Evolutionary conservation across 2,329 filamentous ascomycete genomes (phyloP), one percentile per base, ranked within the genome.

Genomic region (Exophiala calicioides): DNA sequence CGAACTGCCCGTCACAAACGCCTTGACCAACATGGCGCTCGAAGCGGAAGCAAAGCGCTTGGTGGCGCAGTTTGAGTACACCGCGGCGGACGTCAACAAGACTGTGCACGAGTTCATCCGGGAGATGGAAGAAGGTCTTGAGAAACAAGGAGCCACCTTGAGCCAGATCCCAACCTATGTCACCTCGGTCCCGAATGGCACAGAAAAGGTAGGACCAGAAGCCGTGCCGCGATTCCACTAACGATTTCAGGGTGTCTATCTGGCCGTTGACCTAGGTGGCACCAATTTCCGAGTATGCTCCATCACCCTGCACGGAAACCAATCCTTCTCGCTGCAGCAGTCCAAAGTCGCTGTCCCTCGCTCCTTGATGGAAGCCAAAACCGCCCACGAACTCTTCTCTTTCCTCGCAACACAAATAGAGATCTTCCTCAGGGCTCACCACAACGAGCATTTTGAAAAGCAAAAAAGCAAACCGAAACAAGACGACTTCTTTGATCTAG

Each of bases 211-310:
- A 72, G 60, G 60, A 27, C 27, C 52, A 40, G 27, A 38, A 40
- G 23, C 23, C 39, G n/a, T 6, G 19, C 26, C 20, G 37, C 36
- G 32, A 47, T 30, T 43, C 29, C n/a, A 37, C 47, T 51, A 36
- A 42, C 24, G 34, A 27, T 12, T 31, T n/a, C 60, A 94, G 89
- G 93, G 93, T 36, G 77, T 96, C 29, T 98, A 96, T 72, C 83
- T 98, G 64, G 91, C 93, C 29, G 90, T 98, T 56, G 93, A 98
- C 64, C 80, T 98, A n/a, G 93, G 93, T 53, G 93, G 93, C 61
- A 98, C 93, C 56, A 98, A 98, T 74, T 95, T 97, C 71, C 86
- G 93, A 60, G 93, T 98, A 62, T 98, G 93, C 74, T 96, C 91
- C 32, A 86, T 98, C 62, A 81, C 88, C 60, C 78, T 98, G 52